Percentiles rank a stretch among this genome's conserved stretches.
Conservation (phyloP, 2,329 filamentous ascomycete genomes). For the Didymella segeticola region DNA sequence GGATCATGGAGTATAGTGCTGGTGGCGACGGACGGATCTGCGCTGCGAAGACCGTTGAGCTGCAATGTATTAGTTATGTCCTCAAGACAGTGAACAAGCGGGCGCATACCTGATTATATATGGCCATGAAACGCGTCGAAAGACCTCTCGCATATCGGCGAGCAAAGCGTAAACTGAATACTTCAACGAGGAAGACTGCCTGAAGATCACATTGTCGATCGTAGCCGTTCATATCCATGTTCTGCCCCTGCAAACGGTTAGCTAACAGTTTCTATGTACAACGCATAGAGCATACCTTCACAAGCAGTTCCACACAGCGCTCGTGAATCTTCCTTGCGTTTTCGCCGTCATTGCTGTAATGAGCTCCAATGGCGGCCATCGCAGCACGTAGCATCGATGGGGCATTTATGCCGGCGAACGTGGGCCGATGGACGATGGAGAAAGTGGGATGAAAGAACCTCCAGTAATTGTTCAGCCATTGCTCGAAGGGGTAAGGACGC, state of each 20-base stretch:
- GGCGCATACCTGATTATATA: conserved; percentile 44
- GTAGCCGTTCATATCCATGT: conserved; percentile 31
- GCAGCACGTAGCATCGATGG: conserved; percentile 54
- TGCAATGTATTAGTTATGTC: background rate
- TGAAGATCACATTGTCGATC: conserved; percentile 52
- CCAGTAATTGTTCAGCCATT: conserved; percentile 56
- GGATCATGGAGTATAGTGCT: conserved; percentile 24
- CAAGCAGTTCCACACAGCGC: conserved; percentile 50
- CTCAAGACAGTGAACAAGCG: background rate
- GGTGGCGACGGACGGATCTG: background rate
- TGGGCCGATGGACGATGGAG: conserved; percentile 53
- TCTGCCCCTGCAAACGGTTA: conserved; percentile 37
- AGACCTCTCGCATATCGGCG: conserved; percentile 47
- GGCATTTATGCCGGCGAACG: conserved; percentile 43
- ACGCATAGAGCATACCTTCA: conserved; percentile 32
- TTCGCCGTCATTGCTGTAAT: conserved; percentile 46
- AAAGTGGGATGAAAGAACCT: conserved; percentile 53
- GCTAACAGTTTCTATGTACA: background rate
- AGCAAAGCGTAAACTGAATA: conserved; percentile 52
- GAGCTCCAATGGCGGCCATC: conserved; percentile 54
- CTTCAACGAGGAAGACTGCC: conserved; percentile 53
- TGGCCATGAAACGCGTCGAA: conserved; percentile 47
- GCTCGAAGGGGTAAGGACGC: conserved; percentile 44
- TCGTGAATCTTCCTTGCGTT: conserved; percentile 52
- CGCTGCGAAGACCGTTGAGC: background rate